Evolutionary conservation across 2,329 filamentous ascomycete species (phyloP).

Genomic region (Colletotrichum zoysiae): DNA sequence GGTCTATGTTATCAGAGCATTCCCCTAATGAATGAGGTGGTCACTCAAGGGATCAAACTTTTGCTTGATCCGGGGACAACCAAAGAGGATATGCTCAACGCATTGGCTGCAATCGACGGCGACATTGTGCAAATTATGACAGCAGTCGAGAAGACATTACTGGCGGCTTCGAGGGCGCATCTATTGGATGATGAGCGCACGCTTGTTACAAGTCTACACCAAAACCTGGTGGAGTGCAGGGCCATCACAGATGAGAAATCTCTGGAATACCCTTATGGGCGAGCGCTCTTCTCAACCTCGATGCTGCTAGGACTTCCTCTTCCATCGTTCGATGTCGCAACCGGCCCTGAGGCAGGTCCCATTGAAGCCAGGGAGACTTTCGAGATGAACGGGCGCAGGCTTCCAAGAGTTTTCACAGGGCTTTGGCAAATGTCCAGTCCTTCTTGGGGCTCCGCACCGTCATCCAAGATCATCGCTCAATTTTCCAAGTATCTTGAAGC

Average conservation of each 20-base stretch:
- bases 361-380: slow-evolving; percentile 43
- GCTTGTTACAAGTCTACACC: neutral
- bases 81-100: neutral
- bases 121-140: slow-evolving; percentile 53
- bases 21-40: slow-evolving; percentile 38
- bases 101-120: slow-evolving; percentile 45
- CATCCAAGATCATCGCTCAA: slow-evolving; percentile 46
- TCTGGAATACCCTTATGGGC: slow-evolving; percentile 17
- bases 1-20: slow-evolving; percentile 44
- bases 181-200: slow-evolving; percentile 41
- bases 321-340: neutral
- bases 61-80: neutral
- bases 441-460: slow-evolving; percentile 47
- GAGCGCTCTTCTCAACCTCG: slow-evolving; percentile 21
- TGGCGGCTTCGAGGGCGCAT: slow-evolving; percentile 43
- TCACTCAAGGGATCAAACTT: slow-evolving; percentile 26
- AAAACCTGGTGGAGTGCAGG: slow-evolving; percentile 10
- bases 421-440: slow-evolving; percentile 51
- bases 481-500: slow-evolving; percentile 45
- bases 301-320: slow-evolving; percentile 16
- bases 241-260: neutral
- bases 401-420: slow-evolving; percentile 50
- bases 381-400: slow-evolving; percentile 41
- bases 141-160: slow-evolving; percentile 51
- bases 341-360: neutral